phyloP scores from a whole-genome alignment of 2,329 filamentous ascomycete species.

The Ophiostoma montium region DNA sequence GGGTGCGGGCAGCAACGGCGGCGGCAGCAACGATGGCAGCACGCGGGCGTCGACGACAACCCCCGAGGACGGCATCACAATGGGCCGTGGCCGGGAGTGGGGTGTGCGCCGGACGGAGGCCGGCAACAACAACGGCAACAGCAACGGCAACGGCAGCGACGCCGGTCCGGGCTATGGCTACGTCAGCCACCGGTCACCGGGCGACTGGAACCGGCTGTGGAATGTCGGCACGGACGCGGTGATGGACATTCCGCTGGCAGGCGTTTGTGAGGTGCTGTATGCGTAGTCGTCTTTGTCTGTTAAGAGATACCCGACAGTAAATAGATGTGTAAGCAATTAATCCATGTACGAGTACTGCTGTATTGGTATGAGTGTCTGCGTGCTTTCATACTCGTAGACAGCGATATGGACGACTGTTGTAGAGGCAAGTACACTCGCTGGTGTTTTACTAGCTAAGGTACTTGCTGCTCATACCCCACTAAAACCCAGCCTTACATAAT shows the following conservation, averaged over 20 bases:
- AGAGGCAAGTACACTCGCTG: not conserved
- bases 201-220: conserved; percentile 71
- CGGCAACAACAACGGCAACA: not conserved
- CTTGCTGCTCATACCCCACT: conserved; percentile 5
- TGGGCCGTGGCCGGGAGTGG: conserved; percentile 7
- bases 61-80: conserved; percentile 6
- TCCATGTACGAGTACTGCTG: no score
- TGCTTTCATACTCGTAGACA: no score
- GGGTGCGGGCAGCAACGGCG: conserved; percentile 12
- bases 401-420: no score
- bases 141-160: not conserved
- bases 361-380: no score
- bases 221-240: conserved; percentile 89
- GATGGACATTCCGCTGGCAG: conserved; percentile 89
- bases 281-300: conserved; percentile 19
- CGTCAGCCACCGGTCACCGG: conserved; percentile 19
- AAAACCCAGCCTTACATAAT: conserved; percentile 3
- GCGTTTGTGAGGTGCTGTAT: conserved; percentile 90
- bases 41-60: not conserved
- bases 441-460: not conserved
- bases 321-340: no score
- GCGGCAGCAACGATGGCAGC: conserved; percentile 12
- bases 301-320: no score
- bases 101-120: not conserved
- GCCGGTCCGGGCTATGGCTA: not conserved